Conservation (phyloP, 352 stramenopile species). For the Globisporangium splendens region DNA sequence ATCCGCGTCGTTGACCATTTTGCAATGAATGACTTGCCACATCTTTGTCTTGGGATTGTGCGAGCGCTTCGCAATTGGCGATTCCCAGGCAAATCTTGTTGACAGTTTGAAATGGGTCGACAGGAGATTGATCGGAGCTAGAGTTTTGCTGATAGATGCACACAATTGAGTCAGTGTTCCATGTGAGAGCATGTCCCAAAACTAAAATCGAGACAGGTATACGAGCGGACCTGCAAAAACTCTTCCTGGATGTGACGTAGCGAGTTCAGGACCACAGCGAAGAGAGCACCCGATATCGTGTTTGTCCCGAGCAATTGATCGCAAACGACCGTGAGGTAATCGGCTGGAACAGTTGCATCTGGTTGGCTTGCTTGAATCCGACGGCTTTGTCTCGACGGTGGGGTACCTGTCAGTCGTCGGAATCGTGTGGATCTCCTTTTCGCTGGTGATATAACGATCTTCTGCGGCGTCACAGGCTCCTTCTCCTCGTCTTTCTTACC, state of each 20-base stretch:
- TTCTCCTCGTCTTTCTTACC: background rate
- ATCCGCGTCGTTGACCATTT: slow-evolving; percentile 10
- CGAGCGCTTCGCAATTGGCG: slow-evolving; percentile 34
- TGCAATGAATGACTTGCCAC: slow-evolving; percentile 14
- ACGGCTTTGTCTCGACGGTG: slow-evolving; percentile 1
- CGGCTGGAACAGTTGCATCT: background rate
- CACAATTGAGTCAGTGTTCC: too few relatives aligned
- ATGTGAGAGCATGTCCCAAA: background rate
- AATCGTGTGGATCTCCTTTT: slow-evolving; percentile 6
- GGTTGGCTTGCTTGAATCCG: slow-evolving; percentile 3
- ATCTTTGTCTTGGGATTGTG: slow-evolving; percentile 21
- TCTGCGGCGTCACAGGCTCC: slow-evolving; percentile 8
- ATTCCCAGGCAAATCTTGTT: slow-evolving; percentile 31
- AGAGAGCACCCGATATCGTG: slow-evolving; percentile 43
- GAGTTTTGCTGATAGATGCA: too few relatives aligned
- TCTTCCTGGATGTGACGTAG: slow-evolving; percentile 18
- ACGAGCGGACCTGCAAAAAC: slow-evolving; percentile 8
- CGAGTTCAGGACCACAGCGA: slow-evolving; percentile 33
- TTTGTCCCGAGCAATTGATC: slow-evolving; percentile 31
- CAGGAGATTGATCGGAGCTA: background rate
- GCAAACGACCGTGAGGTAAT: slow-evolving; percentile 27
- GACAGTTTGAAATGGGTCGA: slow-evolving; percentile 21
- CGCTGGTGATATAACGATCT: slow-evolving; percentile 6
- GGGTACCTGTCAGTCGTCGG: background rate
- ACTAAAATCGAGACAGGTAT: background rate